Evolutionary conservation across 2,329 filamentous ascomycete species (phyloP), one percentile per base, ranked within the genome.

Genomic region (Diaporthe vexans): DNA sequence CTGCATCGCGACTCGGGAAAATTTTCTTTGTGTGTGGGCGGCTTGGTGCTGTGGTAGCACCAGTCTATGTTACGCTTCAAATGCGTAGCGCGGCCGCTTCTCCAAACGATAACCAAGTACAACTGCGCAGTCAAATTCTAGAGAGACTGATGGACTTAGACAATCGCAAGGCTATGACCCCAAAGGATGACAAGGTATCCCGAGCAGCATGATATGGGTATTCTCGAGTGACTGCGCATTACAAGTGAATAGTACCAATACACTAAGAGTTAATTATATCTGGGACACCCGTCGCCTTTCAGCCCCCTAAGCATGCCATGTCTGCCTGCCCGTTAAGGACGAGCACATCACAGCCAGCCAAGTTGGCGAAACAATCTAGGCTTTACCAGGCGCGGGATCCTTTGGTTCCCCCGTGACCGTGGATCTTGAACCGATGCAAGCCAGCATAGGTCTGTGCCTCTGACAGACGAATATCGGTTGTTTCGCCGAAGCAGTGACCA

Each of bases 1-100:
- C 46, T 67, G 21, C 63, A 67, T 67, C 63, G 63, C 46, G 63
- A 67, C 63, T 52, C n/a, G 63, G 61, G 48, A 67, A 52, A 67
- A 52, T 67, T 67, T 67, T 52, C 40, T 11, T 11, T 63, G 29
- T 7, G 17, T 40, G 40, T 65, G 13, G 21, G 43, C 24, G 43
- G 26, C 59, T 65, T 65, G 19, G 26, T 48, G 37, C 11, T 37
- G 35, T 37, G 35, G 35, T 37, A 40, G 37, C 37, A 13, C 37
- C 4, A 63, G 35, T 61, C 37, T 26, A 24, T 9, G 21, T 19
- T n/a, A 33, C 24, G 19, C 24, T 46, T 48, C 37, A 21, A 21
- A 15, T 63, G 13, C 40, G 37, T 43, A 63, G 40, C 59, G 40
- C 40, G 29, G 21, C 37, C 17, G 5, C 17, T 52, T 52, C 61